Percentiles rank a stretch among this genome's conserved stretches.
These are phyloP conservation scores for Oryza meyeriana DNA, from an alignment of 176 grass and related monocot species.

Conservation along the genomic window DNA sequence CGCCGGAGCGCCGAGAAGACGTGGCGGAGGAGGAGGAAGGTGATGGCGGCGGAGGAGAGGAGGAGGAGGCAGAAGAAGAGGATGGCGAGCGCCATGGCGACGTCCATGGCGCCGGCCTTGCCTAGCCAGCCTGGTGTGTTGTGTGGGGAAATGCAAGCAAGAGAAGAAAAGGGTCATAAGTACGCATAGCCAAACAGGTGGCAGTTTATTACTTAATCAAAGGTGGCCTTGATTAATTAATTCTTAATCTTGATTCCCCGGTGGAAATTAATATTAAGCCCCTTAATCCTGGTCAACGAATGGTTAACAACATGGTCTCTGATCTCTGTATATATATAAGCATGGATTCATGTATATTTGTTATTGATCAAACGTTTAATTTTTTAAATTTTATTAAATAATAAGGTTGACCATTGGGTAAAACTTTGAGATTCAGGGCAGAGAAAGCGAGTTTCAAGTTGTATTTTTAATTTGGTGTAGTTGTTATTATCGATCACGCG, in stretches of 20 bases:
- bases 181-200: background rate
- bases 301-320: background rate
- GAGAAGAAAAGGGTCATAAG: background rate
- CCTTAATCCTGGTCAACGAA: background rate
- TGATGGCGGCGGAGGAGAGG: constrained; percentile 32
- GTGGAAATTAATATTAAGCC: background rate
- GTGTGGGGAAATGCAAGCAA: background rate
- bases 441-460: too few relatives aligned
- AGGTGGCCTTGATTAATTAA: background rate
- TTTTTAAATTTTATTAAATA: too few relatives aligned
- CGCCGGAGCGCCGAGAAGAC: background rate
- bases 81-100: constrained; percentile 41
- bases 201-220: background rate
- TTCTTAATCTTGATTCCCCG: background rate
- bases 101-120: constrained; percentile 29
- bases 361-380: too few relatives aligned
- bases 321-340: background rate
- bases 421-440: too few relatives aligned
- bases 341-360: too few relatives aligned
- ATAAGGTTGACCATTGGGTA: too few relatives aligned
- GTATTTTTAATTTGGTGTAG: too few relatives aligned
- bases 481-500: too few relatives aligned
- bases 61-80: constrained; percentile 43
- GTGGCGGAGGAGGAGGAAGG: constrained; percentile 30
- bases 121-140: background rate